Base-by-base conservation (phyloP, 352 stramenopile genomes). In the Pythium rishiriense region DNA sequence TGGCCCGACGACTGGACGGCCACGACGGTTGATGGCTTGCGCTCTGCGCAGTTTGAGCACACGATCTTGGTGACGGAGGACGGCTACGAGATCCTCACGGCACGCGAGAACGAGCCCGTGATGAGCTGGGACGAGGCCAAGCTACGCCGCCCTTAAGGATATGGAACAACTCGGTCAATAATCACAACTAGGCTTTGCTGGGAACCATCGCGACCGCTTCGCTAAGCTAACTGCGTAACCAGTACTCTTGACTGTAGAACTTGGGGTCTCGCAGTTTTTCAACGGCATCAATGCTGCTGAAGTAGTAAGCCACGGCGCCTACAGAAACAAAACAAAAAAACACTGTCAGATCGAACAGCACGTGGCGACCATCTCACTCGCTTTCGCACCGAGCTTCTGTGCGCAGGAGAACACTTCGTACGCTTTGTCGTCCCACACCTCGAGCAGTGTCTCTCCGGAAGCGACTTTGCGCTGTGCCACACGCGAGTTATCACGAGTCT, bases 1-100 rank as follows among this genome's bases (percentile, higher is more conserved):
- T 99, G 97, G 97, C 92, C 91, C 15, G 98, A 99, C 73, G 96
- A 99, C 68, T 99, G 98, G 98, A 99, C 97, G 24, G 92, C 90
- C 14, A 92, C 98, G 15, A 99, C 98, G 4, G 83, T 76, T 9
- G 97, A 99, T 81, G 97, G 97, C 25, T 84, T 89, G 60, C 87
- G 95, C 24, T 98, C 91, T 51, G 96, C 97, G 12, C 98, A 99
- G 79, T 98, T 97, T 59, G 97, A 99, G 70, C 97, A 99, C 76
- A 99, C 96, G n/a, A 87, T 99, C 19, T 69, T 99, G 22, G 96
- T 99, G 21, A 99, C 97, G 1, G 94, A 99, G 33, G 95, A 83
- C 21, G 98, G 98, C 42, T 98, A 89, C 61, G 98, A 99, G 62
- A 97, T 99, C 56, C 78, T 99, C 10, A 99, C 98, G 25, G 88